Percentiles rank a stretch among this genome's conserved stretches.
These are phyloP conservation scores for Heliosperma pusillum DNA, from an alignment of 148 eudicot species.

Conservation along the genomic window DNA sequence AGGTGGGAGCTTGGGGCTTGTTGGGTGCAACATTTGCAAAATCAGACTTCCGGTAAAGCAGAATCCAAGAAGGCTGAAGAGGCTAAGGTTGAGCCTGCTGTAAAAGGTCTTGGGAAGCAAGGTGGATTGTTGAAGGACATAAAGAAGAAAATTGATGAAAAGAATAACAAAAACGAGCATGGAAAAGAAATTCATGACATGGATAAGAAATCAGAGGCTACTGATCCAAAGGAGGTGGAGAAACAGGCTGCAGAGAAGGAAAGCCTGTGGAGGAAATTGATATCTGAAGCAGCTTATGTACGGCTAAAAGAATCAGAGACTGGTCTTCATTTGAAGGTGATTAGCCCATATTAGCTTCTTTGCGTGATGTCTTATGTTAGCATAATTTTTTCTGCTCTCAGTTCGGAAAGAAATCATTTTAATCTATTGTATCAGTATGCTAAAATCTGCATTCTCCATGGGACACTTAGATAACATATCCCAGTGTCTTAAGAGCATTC, in stretches of 20 bases:
- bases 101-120: slow-evolving; percentile 94
- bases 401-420: neutral
- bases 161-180: slow-evolving; percentile 42
- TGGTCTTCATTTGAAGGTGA: slow-evolving; percentile 83
- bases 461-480: neutral
- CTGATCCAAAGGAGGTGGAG: slow-evolving; percentile 45
- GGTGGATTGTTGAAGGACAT: slow-evolving; percentile 87
- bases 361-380: neutral
- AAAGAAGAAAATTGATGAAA: slow-evolving; percentile 73
- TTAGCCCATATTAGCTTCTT: neutral
- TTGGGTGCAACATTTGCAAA: slow-evolving; percentile 97
- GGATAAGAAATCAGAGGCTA: slow-evolving; percentile 37
- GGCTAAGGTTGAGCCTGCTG: slow-evolving; percentile 71
- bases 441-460: neutral
- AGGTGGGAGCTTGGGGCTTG: slow-evolving; percentile 99
- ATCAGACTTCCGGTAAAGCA: slow-evolving; percentile 63
- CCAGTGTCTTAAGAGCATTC: neutral
- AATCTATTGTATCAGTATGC: neutral
- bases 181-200: slow-evolving; percentile 40
- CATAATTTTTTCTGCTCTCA: neutral
- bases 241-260: slow-evolving; percentile 68
- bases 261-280: slow-evolving; percentile 58
- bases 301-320: slow-evolving; percentile 92
- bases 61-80: slow-evolving; percentile 69
- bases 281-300: slow-evolving; percentile 70